A percentile compares a stretch with the other conserved stretches of the same genome.
Evolutionary conservation across 345 rosid species (phyloP).

Genomic region (Acer yangbiense): DNA sequence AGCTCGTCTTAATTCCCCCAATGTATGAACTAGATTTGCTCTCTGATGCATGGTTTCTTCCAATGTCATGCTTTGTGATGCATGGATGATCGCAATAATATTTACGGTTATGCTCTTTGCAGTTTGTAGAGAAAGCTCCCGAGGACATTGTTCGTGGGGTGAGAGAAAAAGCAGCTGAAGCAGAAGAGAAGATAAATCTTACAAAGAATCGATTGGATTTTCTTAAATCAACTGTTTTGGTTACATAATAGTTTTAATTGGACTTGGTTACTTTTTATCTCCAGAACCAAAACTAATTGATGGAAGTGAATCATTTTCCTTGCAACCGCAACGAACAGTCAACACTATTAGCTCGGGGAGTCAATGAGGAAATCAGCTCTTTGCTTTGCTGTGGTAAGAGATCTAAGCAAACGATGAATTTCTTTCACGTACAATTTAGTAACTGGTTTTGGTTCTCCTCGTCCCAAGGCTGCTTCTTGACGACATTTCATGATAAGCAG

Average conservation of each 20-base stretch:
- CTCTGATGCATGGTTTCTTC: not conserved
- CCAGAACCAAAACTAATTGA: not conserved
- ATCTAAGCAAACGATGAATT: not conserved
- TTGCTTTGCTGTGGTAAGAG: too few species aligned
- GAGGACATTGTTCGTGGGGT: constrained; percentile 83
- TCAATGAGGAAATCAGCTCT: too few species aligned
- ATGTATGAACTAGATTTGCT: constrained; percentile 44
- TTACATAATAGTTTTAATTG: constrained; percentile 42
- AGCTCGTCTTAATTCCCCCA: constrained; percentile 76
- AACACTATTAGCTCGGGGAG: not conserved
- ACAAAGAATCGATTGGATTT: constrained; percentile 74
- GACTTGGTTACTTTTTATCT: not conserved
- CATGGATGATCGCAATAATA: not conserved
- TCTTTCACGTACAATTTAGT: not conserved
- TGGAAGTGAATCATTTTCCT: not conserved
- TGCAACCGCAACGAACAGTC: not conserved
- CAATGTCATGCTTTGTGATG: not conserved
- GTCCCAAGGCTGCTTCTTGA: not conserved
- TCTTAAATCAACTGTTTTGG: constrained; percentile 70
- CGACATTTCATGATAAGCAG: not conserved
- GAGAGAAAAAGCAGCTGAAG: constrained; percentile 79
- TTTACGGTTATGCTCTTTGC: constrained; percentile 23
- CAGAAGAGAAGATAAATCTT: constrained; percentile 84
- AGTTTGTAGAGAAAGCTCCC: constrained; percentile 87
- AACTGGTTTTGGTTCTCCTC: not conserved